A percentile compares a stretch with the other conserved stretches of the same genome.
These are phyloP conservation scores for Martiniozyma asiatica DNA, from an alignment of 1,139 yeast genomes.

Conservation along the genomic window DNA sequence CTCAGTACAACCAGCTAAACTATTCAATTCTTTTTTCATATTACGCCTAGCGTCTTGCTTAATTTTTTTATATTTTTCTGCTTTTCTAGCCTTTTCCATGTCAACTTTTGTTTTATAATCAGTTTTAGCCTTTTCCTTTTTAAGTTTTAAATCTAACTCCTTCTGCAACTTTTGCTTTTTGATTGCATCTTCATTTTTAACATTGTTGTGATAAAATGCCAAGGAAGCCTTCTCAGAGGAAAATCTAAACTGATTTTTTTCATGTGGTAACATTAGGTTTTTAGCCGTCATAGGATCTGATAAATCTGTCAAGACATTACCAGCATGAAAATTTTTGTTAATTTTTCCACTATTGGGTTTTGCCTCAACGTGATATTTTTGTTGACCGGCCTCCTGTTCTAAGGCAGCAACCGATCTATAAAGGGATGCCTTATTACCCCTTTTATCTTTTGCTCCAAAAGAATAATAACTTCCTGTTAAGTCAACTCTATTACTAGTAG, in stretches of 20 bases:
- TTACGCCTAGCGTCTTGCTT: background rate
- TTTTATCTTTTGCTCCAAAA: constrained; percentile 27
- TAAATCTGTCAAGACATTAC: constrained; percentile 22
- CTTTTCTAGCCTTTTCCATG: constrained; percentile 6
- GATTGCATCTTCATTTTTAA: constrained; percentile 29
- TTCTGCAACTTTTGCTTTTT: constrained; percentile 10
- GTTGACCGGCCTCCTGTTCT: constrained; percentile 7
- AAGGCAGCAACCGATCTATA: constrained; percentile 13
- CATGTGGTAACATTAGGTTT: constrained; percentile 19
- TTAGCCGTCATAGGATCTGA: constrained; percentile 9
- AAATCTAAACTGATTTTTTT: constrained; percentile 22
- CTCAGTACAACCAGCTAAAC: constrained; percentile 1
- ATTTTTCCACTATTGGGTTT: constrained; percentile 5
- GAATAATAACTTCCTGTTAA: constrained; percentile 48
- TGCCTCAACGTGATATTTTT: constrained; percentile 8
- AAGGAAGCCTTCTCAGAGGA: constrained; percentile 29
- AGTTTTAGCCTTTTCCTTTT: constrained; percentile 11
- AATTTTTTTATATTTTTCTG: constrained; percentile 1
- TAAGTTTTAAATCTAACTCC: constrained; percentile 7
- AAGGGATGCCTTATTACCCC: constrained; percentile 28
- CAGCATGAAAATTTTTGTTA: constrained; percentile 2
- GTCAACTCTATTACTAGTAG: constrained; percentile 58
- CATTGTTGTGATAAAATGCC: constrained; percentile 37
- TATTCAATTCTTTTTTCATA: background rate
- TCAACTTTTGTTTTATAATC: constrained; percentile 12